Evolutionary conservation across 1,139 yeast genomes (phyloP).

Genomic region (Pichia sp.): DNA sequence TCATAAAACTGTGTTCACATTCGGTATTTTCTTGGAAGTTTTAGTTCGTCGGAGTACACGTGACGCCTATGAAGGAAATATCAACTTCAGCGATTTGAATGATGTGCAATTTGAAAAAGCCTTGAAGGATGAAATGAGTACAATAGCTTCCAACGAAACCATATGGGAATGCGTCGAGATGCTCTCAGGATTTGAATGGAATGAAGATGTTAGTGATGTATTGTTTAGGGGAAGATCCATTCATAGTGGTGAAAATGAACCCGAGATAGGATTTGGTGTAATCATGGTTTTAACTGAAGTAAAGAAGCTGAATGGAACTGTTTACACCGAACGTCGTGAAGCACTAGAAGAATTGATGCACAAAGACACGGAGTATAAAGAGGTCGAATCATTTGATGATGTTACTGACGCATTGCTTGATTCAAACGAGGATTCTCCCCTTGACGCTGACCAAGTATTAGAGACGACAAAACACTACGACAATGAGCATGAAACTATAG

Average conservation of each 20-base stretch:
- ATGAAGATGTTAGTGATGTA: background rate
- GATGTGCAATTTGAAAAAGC: background rate
- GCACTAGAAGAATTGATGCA: background rate
- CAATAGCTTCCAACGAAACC: constrained; percentile 2
- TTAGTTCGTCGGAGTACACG: constrained; percentile 13
- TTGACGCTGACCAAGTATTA: background rate
- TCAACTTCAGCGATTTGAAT: constrained; percentile 1
- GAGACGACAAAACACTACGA: background rate
- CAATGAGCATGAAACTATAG: background rate
- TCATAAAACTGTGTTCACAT: constrained; percentile 12
- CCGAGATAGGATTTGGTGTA: constrained; percentile 7
- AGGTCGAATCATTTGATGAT: constrained; percentile 3
- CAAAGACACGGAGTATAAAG: background rate
- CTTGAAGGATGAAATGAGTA: constrained; percentile 5
- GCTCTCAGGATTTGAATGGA: constrained; percentile 16
- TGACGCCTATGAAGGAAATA: background rate
- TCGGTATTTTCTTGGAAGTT: constrained; percentile 18
- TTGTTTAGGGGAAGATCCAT: background rate
- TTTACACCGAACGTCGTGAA: background rate
- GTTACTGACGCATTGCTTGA: constrained; percentile 16
- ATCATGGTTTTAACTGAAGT: constrained; percentile 7
- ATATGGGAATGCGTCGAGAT: constrained; percentile 13
- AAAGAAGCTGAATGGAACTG: constrained; percentile 1
- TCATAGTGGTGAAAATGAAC: background rate
- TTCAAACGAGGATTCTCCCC: constrained; percentile 5